Conservation (phyloP, 805 yeast genomes). For the Lipomyces japonicus region DNA sequence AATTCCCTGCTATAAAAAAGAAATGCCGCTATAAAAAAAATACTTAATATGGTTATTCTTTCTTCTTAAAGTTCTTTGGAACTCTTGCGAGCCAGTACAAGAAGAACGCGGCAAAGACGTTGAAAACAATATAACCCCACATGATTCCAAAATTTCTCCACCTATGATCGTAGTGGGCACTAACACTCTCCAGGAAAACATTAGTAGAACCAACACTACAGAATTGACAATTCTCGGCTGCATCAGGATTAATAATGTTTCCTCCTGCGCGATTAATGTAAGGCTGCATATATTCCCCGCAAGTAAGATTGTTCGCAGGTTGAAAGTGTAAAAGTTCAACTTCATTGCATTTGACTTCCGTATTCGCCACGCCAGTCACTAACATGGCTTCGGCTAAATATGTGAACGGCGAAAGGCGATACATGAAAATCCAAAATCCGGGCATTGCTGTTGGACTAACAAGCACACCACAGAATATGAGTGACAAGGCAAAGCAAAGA, state of each 20-base stretch:
- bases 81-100: constrained; percentile 30
- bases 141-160: constrained; percentile 66
- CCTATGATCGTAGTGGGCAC: constrained; percentile 46
- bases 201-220: constrained; percentile 19
- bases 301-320: constrained; percentile 62
- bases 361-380: constrained; percentile 47
- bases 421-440: constrained; percentile 82
- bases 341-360: constrained; percentile 48
- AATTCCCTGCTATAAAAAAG: too few species aligned
- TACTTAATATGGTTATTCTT: background rate
- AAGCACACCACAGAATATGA: constrained; percentile 67
- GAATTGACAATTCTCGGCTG: constrained; percentile 34
- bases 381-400: constrained; percentile 61
- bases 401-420: constrained; percentile 66
- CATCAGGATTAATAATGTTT: constrained; percentile 52
- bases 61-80: constrained; percentile 19
- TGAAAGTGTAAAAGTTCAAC: constrained; percentile 49
- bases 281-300: constrained; percentile 50
- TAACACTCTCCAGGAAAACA: constrained; percentile 36
- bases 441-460: constrained; percentile 60
- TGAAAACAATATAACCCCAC: constrained; percentile 45
- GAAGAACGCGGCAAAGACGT: constrained; percentile 43
- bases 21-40: background rate
- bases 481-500: constrained; percentile 52
- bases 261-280: constrained; percentile 51